Conservation (phyloP, 345 rosid genomes). For the Pugionium cornutum region DNA sequence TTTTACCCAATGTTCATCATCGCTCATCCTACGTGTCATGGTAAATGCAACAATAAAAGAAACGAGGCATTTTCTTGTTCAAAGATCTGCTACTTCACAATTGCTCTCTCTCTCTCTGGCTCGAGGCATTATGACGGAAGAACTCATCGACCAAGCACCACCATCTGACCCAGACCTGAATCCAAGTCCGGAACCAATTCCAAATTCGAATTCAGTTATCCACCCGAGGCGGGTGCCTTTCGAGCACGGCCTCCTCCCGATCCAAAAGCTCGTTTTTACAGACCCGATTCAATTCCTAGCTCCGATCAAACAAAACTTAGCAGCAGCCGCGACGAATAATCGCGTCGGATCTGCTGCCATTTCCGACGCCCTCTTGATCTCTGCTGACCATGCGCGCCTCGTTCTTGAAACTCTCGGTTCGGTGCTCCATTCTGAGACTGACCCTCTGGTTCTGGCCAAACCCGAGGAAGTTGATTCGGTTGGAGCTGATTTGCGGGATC, state of each 20-base stretch:
- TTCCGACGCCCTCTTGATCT: conserved; percentile 82
- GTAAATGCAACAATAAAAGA: neutral
- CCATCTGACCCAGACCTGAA: conserved; percentile 37
- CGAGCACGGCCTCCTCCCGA: conserved; percentile 93
- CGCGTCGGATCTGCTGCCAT: conserved; percentile 69
- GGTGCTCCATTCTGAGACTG: conserved; percentile 74
- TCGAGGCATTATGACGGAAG: conserved; percentile 51
- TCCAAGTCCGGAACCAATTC: conserved; percentile 26
- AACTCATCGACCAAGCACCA: conserved; percentile 46
- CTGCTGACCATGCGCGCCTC: conserved; percentile 77
- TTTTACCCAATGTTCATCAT: neutral
- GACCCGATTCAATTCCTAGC: conserved; percentile 73
- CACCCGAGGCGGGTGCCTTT: conserved; percentile 92
- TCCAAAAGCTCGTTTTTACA: conserved; percentile 71
- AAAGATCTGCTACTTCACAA: conserved; percentile 39
- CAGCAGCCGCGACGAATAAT: conserved; percentile 37
- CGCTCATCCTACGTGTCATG: neutral
- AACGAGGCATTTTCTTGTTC: conserved; percentile 1
- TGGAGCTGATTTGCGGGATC: conserved; percentile 85
- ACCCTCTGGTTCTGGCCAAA: conserved; percentile 62
- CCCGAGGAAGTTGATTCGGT: conserved; percentile 56
- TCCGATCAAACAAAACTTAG: conserved; percentile 63
- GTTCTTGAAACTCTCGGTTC: conserved; percentile 82
- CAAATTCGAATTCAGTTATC: conserved; percentile 47
- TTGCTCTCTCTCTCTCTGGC: conserved; percentile 20